Base-by-base conservation (phyloP, 768 basidiomycete genomes). In the Phallus indusiatus region DNA sequence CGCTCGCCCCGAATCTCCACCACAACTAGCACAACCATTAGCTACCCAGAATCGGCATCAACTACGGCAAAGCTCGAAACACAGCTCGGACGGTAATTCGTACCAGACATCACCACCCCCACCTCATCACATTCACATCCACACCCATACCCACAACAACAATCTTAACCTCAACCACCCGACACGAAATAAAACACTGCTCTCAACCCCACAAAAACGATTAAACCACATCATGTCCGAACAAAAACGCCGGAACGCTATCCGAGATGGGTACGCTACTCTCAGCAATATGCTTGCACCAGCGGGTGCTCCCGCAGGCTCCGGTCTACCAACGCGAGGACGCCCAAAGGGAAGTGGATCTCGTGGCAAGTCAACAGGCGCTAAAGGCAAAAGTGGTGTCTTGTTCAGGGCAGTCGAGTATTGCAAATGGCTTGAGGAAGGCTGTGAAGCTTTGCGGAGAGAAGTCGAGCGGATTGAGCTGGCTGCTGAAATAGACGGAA, bases 191-290 rank as follows among this genome's bases (percentile, higher is more conserved):
- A 90, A 88, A 63, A 77, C 84, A 0, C 79, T 90, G 18, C 77
- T 94, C 22, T 87, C 90, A 6, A 84, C 83, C 4, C 90, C 90
- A 0, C 90, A 94, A 71, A 92, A 93, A 67, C 81, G 91, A 12
- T 80, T 90, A 16, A 93, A 94, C 69, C 91, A 95, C 74, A 94
- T 95, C 76, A 85, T 91, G 81, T 92, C 90, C 7, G 93, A 95
- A 69, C 92, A 95, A 72, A 90, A 90, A 67, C 88, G 93, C 8
- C 83, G 93, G 10, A 94, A 94, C 66, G 88, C 89, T 54, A 95
- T 95, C 64, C 84, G 90, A 47, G 86, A 90, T 62, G 91, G 91
- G 46, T 95, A 94, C 71, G 84, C 89, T 1, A 89, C 92, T 67
- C 74, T 95, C 47, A 92, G 91, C 34, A 73, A 84, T 0, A 75